phyloP scores from a whole-genome alignment of 148 eudicot genomes.

The Camellia sinensis region DNA sequence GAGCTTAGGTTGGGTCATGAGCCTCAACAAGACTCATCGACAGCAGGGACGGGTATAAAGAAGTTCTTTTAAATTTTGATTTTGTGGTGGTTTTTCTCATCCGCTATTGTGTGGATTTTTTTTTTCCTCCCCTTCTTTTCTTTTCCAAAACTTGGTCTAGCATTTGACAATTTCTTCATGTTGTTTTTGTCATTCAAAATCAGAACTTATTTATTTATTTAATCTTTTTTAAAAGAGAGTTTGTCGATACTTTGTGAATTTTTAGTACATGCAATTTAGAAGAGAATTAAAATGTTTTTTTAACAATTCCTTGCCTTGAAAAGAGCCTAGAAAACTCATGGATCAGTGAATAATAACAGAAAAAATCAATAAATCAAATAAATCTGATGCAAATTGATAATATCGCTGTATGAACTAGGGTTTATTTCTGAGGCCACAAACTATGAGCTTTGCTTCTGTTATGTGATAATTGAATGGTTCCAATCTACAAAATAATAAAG shows the following conservation, averaged over 20 bases:
- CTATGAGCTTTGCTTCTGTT: too few relatives aligned
- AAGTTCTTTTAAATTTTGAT: slow-evolving; percentile 17
- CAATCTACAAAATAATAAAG: too few relatives aligned
- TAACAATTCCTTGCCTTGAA: background rate
- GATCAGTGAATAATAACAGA: too few relatives aligned
- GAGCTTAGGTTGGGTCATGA: slow-evolving; percentile 31
- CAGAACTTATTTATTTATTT: background rate
- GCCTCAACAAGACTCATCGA: background rate
- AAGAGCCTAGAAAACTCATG: too few relatives aligned
- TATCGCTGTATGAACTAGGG: too few relatives aligned
- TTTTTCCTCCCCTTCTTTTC: background rate
- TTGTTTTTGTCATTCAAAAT: background rate
- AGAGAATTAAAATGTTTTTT: background rate
- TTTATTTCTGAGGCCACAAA: too few relatives aligned
- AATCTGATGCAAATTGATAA: too few relatives aligned
- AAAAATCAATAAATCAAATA: too few relatives aligned
- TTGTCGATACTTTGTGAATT: background rate
- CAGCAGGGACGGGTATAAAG: slow-evolving; percentile 1
- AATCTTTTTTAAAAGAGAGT: background rate
- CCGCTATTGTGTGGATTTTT: background rate
- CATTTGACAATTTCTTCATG: background rate
- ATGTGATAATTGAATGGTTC: too few relatives aligned
- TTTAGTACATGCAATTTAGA: background rate
- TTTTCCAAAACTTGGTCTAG: background rate
- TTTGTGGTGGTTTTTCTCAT: background rate